Percentiles rank a stretch among this genome's conserved stretches.
Conservation (phyloP, 139 green algal genomes). For the Tetratostichococcus sp. region DNA sequence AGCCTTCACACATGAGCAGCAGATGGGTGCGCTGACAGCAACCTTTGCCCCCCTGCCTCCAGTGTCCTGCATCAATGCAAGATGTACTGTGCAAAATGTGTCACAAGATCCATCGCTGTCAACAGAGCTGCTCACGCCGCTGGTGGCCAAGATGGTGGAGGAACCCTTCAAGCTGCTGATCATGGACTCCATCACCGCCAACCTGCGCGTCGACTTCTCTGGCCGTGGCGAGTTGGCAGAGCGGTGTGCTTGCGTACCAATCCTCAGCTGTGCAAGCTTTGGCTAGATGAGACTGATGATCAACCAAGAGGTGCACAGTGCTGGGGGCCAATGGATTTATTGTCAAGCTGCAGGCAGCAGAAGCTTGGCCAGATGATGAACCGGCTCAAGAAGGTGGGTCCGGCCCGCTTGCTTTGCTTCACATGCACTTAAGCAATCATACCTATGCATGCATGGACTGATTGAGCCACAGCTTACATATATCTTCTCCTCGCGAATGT, state of each 20-base stretch:
- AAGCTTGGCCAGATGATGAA: constrained; percentile 69
- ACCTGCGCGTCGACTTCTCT: constrained; percentile 82
- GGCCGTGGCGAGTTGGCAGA: constrained; percentile 89
- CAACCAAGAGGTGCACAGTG: no score
- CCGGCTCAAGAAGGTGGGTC: constrained; percentile 63
- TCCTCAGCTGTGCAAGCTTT: no score
- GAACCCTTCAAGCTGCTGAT: constrained; percentile 80
- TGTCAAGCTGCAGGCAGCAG: constrained; percentile 66
- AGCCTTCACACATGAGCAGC: constrained; percentile 79
- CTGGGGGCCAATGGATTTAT: no score
- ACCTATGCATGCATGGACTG: no score
- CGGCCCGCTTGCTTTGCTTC: neutral
- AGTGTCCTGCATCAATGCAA: no score
- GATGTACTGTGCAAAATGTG: no score
- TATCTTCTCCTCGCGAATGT: no score
- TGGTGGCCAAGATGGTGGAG: constrained; percentile 71
- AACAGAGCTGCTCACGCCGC: constrained; percentile 42
- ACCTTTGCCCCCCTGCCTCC: no score
- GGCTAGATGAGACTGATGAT: no score
- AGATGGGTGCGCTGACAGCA: constrained; percentile 34
- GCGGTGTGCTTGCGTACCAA: no score
- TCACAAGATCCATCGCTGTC: no score
- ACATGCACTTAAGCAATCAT: neutral
- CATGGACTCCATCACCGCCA: constrained; percentile 83
- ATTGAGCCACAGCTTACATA: no score